Conservation (phyloP, 352 stramenopile species). For the Pythium plurisporium region DNA sequence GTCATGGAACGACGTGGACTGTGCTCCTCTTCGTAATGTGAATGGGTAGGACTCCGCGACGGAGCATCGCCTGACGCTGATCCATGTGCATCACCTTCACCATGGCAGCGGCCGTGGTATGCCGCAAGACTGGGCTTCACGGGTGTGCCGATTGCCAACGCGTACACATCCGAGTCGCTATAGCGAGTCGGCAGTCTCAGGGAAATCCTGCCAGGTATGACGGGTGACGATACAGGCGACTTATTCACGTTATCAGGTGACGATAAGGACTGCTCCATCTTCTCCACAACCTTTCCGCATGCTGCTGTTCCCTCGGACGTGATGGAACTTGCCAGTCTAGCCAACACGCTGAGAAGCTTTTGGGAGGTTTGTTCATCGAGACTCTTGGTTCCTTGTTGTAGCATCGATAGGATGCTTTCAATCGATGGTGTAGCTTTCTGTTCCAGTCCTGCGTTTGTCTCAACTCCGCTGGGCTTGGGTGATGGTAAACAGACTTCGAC, state of each 20-base stretch:
- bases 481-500: neutral
- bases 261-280: conserved; percentile 23
- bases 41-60: conserved; percentile 12
- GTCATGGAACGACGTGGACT: conserved; percentile 28
- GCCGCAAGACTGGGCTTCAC: neutral
- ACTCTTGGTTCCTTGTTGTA: conserved; percentile 17
- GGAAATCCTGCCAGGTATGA: neutral
- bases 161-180: conserved; percentile 20
- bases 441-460: neutral
- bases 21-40: conserved; percentile 24
- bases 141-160: conserved; percentile 12
- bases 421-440: conserved; percentile 3
- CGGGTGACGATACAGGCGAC: conserved; percentile 1
- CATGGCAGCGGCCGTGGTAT: conserved; percentile 7
- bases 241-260: neutral
- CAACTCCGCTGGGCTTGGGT: neutral
- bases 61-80: neutral
- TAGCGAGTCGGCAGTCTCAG: conserved; percentile 10
- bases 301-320: conserved; percentile 12
- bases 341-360: conserved; percentile 26
- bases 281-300: conserved; percentile 22
- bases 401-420: conserved; percentile 17
- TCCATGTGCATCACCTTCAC: neutral
- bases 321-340: conserved; percentile 24
- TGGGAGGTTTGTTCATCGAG: conserved; percentile 23